Percentiles rank a stretch among this genome's conserved stretches.
phyloP scores from a whole-genome alignment of 2,329 filamentous ascomycete species.

The Pseudonectria buxi region DNA sequence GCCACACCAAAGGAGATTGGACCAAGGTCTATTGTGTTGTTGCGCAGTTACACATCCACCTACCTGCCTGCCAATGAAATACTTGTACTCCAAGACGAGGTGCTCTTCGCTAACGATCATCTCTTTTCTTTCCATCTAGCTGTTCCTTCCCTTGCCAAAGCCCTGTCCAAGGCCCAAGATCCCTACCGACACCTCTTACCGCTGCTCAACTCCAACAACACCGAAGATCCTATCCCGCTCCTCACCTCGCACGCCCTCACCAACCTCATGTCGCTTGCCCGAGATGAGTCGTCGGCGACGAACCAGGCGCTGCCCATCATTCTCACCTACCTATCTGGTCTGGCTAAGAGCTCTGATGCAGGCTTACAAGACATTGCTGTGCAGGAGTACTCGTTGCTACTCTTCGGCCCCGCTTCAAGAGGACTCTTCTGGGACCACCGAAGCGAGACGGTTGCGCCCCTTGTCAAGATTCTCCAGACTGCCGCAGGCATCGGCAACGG shows the following conservation, averaged over 20 bases:
- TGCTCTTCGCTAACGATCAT: slow-evolving; percentile 5
- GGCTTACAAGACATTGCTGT: slow-evolving; percentile 94
- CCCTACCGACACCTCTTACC: slow-evolving; percentile 80
- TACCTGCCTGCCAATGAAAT: not conserved
- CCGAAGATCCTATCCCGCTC: slow-evolving; percentile 76
- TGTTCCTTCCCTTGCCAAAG: slow-evolving; percentile 69
- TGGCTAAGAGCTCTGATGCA: slow-evolving; percentile 79
- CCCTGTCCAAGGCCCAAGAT: slow-evolving; percentile 67
- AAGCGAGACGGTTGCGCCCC: slow-evolving; percentile 73
- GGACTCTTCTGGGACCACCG: slow-evolving; percentile 87
- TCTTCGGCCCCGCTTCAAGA: slow-evolving; percentile 68
- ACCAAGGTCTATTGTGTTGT: too few species aligned
- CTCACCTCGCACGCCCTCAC: slow-evolving; percentile 84
- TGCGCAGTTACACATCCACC: not conserved
- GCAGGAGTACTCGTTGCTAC: slow-evolving; percentile 77
- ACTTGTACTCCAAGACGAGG: not conserved
- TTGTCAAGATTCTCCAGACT: slow-evolving; percentile 75
- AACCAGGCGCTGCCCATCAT: slow-evolving; percentile 74
- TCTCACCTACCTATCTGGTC: slow-evolving; percentile 75
- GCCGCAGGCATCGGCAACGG: slow-evolving; percentile 67
- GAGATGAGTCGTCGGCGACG: slow-evolving; percentile 58
- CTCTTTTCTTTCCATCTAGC: slow-evolving; percentile 43
- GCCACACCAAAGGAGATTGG: too few species aligned
- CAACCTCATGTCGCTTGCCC: slow-evolving; percentile 63
- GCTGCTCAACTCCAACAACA: slow-evolving; percentile 71